A percentile compares a stretch with the other conserved stretches of the same genome.
Evolutionary conservation across 768 basidiomycete species (phyloP).

Genomic region (Lyophyllum semitale): DNA sequence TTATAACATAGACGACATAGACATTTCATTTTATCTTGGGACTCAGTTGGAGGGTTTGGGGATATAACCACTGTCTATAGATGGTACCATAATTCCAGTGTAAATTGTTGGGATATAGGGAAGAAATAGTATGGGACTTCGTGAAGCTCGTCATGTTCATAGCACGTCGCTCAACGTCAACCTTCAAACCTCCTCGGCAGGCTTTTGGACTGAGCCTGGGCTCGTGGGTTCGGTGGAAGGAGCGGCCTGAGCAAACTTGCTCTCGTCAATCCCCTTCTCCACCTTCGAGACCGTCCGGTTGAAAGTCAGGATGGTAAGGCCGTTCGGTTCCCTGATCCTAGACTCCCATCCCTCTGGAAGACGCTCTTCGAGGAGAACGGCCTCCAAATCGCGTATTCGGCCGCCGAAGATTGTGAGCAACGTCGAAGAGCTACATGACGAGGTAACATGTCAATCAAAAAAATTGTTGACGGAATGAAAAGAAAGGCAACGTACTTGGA

Average conservation of each 20-base stretch:
- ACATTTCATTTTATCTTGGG: background rate
- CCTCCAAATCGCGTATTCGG: constrained; percentile 50
- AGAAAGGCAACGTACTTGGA: constrained; percentile 52
- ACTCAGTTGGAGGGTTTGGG: background rate
- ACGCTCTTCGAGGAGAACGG: constrained; percentile 67
- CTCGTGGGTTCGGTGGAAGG: background rate
- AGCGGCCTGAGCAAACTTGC: constrained; percentile 25
- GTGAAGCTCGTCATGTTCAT: background rate
- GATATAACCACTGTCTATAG: background rate
- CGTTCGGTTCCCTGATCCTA: constrained; percentile 49
- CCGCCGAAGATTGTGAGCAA: constrained; percentile 71
- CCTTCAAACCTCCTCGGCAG: background rate
- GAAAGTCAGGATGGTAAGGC: constrained; percentile 60
- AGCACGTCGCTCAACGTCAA: background rate
- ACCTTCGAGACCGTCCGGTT: constrained; percentile 49
- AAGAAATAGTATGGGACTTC: background rate
- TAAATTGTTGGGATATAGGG: background rate
- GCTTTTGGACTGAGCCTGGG: background rate
- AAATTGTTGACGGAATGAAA: background rate
- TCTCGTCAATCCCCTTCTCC: constrained; percentile 40
- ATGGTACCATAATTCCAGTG: background rate
- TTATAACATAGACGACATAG: constrained; percentile 24
- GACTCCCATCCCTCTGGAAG: constrained; percentile 75
- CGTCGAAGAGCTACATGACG: constrained; percentile 52
- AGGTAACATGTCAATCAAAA: constrained; percentile 1